Evolutionary conservation across 495 filamentous ascomycete species (phyloP).

Genomic region (Immersiella caudata): DNA sequence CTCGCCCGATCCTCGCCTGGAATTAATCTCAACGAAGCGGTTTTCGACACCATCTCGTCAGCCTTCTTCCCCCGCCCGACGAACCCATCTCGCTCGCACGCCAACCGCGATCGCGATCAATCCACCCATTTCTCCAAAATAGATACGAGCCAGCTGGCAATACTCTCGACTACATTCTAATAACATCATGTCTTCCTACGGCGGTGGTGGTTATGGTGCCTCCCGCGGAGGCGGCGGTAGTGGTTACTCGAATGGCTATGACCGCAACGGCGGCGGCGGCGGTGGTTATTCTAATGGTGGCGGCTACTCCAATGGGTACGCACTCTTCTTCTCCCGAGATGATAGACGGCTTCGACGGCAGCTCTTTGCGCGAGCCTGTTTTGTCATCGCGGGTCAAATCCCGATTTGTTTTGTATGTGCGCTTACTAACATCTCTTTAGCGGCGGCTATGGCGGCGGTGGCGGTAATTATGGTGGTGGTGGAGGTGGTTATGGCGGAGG

Average conservation of each 20-base stretch:
- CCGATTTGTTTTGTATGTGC: not conserved
- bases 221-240: slow-evolving; percentile 54
- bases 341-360: not conserved
- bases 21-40: not conserved
- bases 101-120: not conserved
- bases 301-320: slow-evolving; percentile 35
- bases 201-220: slow-evolving; percentile 59
- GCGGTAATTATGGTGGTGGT: slow-evolving; percentile 40
- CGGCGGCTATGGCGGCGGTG: slow-evolving; percentile 34
- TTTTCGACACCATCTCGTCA: not conserved
- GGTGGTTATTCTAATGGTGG: slow-evolving; percentile 31
- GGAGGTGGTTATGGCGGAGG: slow-evolving; percentile 51
- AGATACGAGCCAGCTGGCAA: not conserved
- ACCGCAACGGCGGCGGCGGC: slow-evolving; percentile 35
- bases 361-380: not conserved
- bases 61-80: not conserved
- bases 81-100: not conserved
- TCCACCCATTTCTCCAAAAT: not conserved
- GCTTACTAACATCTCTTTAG: slow-evolving; percentile 35
- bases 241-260: slow-evolving; percentile 40
- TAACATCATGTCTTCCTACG: slow-evolving; percentile 54
- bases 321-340: slow-evolving; percentile 19
- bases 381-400: not conserved
- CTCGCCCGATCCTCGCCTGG: not conserved
- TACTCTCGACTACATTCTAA: slow-evolving; percentile 38